Evolutionary conservation across 2,329 filamentous ascomycete species (phyloP), one percentile per base, ranked within the genome.

Genomic region (Trichoderma cornu-damae): DNA sequence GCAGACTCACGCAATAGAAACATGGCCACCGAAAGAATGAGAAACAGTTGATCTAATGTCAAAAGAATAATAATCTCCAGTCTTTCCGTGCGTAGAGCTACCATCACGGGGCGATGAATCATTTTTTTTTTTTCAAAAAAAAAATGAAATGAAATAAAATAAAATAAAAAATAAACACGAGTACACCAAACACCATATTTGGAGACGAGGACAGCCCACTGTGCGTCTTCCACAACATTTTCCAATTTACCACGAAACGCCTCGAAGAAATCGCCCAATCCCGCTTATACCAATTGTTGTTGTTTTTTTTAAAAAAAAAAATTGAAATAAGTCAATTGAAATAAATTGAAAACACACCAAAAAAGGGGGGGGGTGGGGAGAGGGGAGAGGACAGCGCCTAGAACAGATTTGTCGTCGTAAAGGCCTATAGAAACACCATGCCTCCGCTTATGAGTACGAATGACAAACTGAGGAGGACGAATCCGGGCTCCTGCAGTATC

Each of bases 371-470:
- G n/a, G n/a, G n/a, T n/a, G n/a, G n/a, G n/a, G n/a, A n/a, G n/a
- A n/a, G n/a, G n/a, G n/a, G n/a, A n/a, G n/a, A n/a, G n/a, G n/a
- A n/a, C n/a, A 44, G 18, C 11, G 9, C 6, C n/a, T 6, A 28
- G 12, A 26, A 44, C 11, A 42, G 3, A 8, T 4, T 1, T 9
- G 28, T 6, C 5, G 28, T 18, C 9, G 2, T 8, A 22, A n/a
- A 5, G 18, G n/a, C 2, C 20, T 50, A 64, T 28, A 64, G 53
- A 24, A 63, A 50, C 14, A 61, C 60, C 61, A 68, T 65, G 22
- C 64, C 66, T 11, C 66, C 56, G 8, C 60, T 62, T 22, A 66
- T 61, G 28, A 68, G 35, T 16, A 65, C 62, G 28, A 68, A 53
- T 2, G 65, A 64, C 18, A 68, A 34, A 9, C 61, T 63, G 32